These are phyloP conservation scores for Phaeotremella skinneri DNA, from an alignment of 768 basidiomycete genomes.

Conservation along the genomic window DNA sequence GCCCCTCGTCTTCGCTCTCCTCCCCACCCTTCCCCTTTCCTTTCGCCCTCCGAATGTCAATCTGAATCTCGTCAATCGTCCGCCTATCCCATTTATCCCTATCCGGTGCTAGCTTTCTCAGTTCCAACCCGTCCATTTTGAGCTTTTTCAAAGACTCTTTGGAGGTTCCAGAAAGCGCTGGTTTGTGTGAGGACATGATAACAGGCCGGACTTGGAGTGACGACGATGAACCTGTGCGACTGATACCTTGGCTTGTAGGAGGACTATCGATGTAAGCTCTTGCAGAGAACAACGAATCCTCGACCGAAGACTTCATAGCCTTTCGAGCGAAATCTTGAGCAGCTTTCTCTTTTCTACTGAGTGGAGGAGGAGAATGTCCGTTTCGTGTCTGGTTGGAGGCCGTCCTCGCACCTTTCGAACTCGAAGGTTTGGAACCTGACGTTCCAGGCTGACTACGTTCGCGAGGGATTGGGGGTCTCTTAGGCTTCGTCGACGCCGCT, in stretches of 20 bases:
- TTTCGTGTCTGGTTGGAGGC: slow-evolving; percentile 2
- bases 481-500: neutral
- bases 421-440: neutral
- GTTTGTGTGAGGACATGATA: no score
- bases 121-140: slow-evolving; percentile 11
- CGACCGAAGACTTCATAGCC: slow-evolving; percentile 18
- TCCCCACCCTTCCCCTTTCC: neutral
- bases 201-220: no score
- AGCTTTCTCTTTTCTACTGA: slow-evolving; percentile 38
- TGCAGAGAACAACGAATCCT: slow-evolving; percentile 30
- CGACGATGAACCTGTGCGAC: no score
- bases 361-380: slow-evolving; percentile 25
- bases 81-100: slow-evolving; percentile 33
- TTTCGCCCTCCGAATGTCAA: slow-evolving; percentile 31
- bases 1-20: neutral
- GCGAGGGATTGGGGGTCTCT: neutral
- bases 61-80: slow-evolving; percentile 39
- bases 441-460: neutral
- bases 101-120: slow-evolving; percentile 35
- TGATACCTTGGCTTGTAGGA: neutral
- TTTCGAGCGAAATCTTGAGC: slow-evolving; percentile 31
- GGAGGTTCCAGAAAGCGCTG: no score
- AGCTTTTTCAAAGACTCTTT: slow-evolving; percentile 16
- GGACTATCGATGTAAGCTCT: slow-evolving; percentile 27
- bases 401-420: neutral